A percentile compares a stretch with the other conserved stretches of the same genome.
These are phyloP conservation scores for Chaetomiaceae sp. DNA, from an alignment of 2,329 filamentous ascomycete genomes.

Conservation along the genomic window DNA sequence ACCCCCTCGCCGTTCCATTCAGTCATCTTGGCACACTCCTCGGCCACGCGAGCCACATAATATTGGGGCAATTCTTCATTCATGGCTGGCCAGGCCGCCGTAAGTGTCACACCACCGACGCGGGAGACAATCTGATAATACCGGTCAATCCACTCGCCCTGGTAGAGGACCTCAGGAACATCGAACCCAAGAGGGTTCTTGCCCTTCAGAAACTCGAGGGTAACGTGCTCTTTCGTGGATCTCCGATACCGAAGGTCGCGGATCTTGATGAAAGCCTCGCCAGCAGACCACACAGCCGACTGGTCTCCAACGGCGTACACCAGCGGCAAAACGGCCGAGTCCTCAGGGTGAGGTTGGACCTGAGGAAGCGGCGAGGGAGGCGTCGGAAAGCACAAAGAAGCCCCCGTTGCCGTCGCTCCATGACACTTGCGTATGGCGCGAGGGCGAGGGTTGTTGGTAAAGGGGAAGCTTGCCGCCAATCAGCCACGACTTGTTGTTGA, in stretches of 20 bases:
- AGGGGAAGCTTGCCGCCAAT: conserved; percentile 10
- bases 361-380: conserved; percentile 6
- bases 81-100: conserved; percentile 8
- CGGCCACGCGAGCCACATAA: conserved; percentile 8
- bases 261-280: conserved; percentile 8
- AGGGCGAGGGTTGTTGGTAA: conserved; percentile 1
- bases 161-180: conserved; percentile 4
- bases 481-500: conserved; percentile 12
- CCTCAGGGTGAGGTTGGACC: conserved; percentile 4
- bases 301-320: conserved; percentile 6
- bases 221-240: conserved; percentile 9
- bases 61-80: conserved; percentile 7
- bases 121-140: conserved; percentile 10
- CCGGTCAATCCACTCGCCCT: conserved; percentile 1
- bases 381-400: conserved; percentile 10
- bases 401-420: conserved; percentile 10
- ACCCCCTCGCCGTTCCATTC: conserved; percentile 4
- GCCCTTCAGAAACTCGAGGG: conserved; percentile 7
- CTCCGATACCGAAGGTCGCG: conserved; percentile 3
- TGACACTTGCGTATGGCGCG: no score
- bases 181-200: conserved; percentile 10
- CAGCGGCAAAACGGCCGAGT: conserved; percentile 2
- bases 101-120: conserved; percentile 2
- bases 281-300: conserved; percentile 4
- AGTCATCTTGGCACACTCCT: conserved; percentile 3